Base-by-base conservation (phyloP, 805 yeast genomes). In the Candida insectalens region DNA sequence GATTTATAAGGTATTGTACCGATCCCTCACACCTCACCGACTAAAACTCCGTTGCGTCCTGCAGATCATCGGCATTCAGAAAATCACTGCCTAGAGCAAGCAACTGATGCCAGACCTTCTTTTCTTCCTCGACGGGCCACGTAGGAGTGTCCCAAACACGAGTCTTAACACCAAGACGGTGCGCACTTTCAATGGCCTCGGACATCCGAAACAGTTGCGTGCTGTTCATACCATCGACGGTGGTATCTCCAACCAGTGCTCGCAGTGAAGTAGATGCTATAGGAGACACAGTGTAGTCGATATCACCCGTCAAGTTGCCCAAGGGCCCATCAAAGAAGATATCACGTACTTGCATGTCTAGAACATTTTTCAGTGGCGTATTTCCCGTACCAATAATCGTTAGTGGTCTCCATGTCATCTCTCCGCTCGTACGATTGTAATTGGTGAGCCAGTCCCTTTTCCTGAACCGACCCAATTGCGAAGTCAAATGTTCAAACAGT, bases 91-190 rank as follows among this genome's bases (percentile, higher is more conserved):
- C 77, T 10, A 61, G 38, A 13, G 53, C 57, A 29, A 64, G 48
- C 12, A 75, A 55, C 36, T 69, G 71, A 33, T 54, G 44, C 73
- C 80, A 71, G 26, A 76, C 65, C 3, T 49, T 48, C 30, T 67
- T 50, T 37, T 72, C 62, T 19, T 59, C 50, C 10, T 45, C 39
- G 2, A 51, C 49, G 4, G 88, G 87, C 85, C 85, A 79, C 33
- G 62, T 61, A 1, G 83, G 77, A 6, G 74, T 75, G 14, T 77
- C 87, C 88, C 88, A 81, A 20, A 79, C 59, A 36, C 89, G 59
- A 0, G 83, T 70, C 42, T 65, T 62, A 27, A 79, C 45, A 9
- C 73, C 71, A 32, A 56, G 38, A 3, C 52, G 46, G 43, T 77
- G 83, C 2, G 83, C 77, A 12, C 37, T 33, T 7, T 55, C 53